Percentiles rank a stretch among this genome's conserved stretches.
Conservation (phyloP, 331 rosid genomes). For the Quercus tomentella region DNA sequence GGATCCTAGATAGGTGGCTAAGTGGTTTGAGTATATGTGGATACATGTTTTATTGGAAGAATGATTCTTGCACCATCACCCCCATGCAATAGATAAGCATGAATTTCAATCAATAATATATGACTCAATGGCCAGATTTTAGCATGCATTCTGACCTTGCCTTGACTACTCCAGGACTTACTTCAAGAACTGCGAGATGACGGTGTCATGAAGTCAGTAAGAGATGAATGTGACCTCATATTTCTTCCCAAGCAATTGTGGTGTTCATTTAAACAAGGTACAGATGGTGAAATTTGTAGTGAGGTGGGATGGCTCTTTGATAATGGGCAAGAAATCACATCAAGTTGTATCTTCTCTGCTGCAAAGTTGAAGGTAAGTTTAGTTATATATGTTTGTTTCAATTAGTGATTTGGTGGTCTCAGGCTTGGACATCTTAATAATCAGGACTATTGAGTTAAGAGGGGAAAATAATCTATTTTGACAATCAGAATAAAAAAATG, state of each 20-base stretch:
- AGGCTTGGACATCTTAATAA: neutral
- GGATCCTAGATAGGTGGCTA: too few relatives aligned
- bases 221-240: conserved; percentile 50
- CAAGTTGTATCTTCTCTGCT: conserved; percentile 71
- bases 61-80: neutral
- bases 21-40: neutral
- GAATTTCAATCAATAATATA: neutral
- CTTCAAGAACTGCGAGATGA: conserved; percentile 44
- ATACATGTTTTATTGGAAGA: conserved; percentile 25
- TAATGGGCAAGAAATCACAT: conserved; percentile 64
- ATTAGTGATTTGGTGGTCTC: neutral
- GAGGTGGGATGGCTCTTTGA: conserved; percentile 92
- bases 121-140: neutral
- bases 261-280: conserved; percentile 61
- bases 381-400: neutral
- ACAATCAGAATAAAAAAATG: neutral
- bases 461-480: neutral
- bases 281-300: conserved; percentile 53
- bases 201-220: conserved; percentile 28
- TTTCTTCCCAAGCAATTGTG: conserved; percentile 92
- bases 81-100: neutral
- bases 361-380: conserved; percentile 69
- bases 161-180: conserved; percentile 35
- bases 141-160: neutral
- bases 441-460: neutral